Conservation (phyloP, 2,329 filamentous ascomycete species). For the Botrytis tulipae region DNA sequence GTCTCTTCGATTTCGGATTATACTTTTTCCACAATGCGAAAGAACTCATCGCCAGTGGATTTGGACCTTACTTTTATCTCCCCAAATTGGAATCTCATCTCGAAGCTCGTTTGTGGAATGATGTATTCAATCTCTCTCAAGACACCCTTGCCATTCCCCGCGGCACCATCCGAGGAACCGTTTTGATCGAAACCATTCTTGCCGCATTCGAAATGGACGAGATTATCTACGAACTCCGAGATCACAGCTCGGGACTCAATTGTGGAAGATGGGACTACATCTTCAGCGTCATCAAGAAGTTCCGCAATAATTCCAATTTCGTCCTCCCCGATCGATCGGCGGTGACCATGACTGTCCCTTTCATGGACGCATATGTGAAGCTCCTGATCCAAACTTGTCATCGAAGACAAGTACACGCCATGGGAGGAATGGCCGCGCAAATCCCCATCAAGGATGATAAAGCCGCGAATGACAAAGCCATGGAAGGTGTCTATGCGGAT, state of each 20-base stretch:
- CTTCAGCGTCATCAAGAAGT: conserved; percentile 99
- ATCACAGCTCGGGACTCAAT: conserved; percentile 95
- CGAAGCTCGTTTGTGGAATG: conserved; percentile 96
- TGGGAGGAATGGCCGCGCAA: conserved; percentile 98
- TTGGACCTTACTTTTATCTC: conserved; percentile 95
- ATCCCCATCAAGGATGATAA: conserved; percentile 97
- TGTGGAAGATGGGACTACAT: conserved; percentile 99
- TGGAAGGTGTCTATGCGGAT: conserved; percentile 89
- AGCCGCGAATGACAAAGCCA: conserved; percentile 86
- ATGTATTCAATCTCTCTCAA: conserved; percentile 93
- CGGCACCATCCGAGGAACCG: conserved; percentile 91
- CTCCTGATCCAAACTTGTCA: conserved; percentile 98
- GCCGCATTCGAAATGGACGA: conserved; percentile 99
- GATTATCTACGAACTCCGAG: conserved; percentile 98
- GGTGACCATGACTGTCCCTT: conserved; percentile 97
- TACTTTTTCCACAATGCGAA: conserved; percentile 99
- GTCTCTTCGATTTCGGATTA: conserved; percentile 94
- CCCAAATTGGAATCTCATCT: conserved; percentile 98
- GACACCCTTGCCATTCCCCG: conserved; percentile 87
- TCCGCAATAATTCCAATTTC: conserved; percentile 91
- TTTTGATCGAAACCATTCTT: conserved; percentile 95
- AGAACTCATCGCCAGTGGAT: conserved; percentile 79
- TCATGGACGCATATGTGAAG: conserved; percentile 97
- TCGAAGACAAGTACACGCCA: conserved; percentile 93
- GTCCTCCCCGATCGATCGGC: conserved; percentile 86